Conservation (phyloP, 129 eudicot species). For the Heracleum sosnowskyi region DNA sequence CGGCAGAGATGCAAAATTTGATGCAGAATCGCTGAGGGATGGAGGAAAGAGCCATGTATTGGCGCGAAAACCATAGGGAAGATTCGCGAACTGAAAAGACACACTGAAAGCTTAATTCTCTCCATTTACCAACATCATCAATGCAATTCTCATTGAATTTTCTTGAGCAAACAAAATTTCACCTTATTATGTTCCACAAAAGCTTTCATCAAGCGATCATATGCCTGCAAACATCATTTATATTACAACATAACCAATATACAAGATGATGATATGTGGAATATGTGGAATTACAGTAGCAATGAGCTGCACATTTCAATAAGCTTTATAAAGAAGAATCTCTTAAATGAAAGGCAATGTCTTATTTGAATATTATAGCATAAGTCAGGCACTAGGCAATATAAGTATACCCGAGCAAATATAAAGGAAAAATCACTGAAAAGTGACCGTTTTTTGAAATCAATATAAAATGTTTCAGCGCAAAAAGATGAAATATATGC, state of each 20-base stretch:
- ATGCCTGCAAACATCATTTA: conserved; percentile 54
- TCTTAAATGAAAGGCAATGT: neutral
- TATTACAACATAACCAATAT: neutral
- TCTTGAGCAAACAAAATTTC: conserved; percentile 16
- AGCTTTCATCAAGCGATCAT: conserved; percentile 84
- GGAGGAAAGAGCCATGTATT: conserved; percentile 93
- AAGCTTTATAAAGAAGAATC: neutral
- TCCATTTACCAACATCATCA: conserved; percentile 15
- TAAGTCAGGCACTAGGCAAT: neutral
- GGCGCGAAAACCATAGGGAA: conserved; percentile 98
- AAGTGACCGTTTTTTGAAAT: neutral
- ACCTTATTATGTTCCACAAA: conserved; percentile 96
- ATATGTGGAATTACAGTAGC: neutral
- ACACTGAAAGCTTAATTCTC: conserved; percentile 14
- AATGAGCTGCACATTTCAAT: neutral
- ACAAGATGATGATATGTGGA: too few species aligned
- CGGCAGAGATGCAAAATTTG: conserved; percentile 58
- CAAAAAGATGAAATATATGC: neutral
- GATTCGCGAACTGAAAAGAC: conserved; percentile 87
- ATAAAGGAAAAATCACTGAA: too few species aligned
- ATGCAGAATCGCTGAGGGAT: conserved; percentile 50
- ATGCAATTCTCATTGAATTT: neutral
- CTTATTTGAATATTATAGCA: neutral
- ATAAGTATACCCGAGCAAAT: neutral
- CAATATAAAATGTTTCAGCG: neutral